Percentiles rank a stretch among this genome's conserved stretches.
phyloP scores from a whole-genome alignment of 805 yeast genomes.

The Suhomyces sp. region DNA sequence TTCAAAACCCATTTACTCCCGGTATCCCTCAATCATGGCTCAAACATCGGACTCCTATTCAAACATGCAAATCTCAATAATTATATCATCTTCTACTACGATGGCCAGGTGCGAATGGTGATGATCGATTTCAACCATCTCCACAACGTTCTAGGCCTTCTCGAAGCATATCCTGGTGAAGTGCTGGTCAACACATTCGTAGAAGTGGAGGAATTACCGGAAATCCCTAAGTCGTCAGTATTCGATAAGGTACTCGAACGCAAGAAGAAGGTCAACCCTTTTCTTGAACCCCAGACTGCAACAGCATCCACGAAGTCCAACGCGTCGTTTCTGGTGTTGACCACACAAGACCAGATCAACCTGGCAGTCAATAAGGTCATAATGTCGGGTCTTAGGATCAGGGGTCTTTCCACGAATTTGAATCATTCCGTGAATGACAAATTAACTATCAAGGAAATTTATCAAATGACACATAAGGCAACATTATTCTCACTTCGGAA shows the following conservation, averaged over 20 bases:
- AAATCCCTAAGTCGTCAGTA: conserved; percentile 16
- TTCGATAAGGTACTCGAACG: conserved; percentile 38
- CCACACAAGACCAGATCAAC: conserved; percentile 28
- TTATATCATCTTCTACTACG: conserved; percentile 27
- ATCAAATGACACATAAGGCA: conserved; percentile 41
- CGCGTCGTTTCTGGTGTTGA: conserved; percentile 8
- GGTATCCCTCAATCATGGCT: conserved; percentile 5
- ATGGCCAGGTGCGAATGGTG: conserved; percentile 14
- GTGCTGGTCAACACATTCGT: conserved; percentile 2
- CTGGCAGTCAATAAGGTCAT: conserved; percentile 34
- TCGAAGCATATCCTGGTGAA: not conserved
- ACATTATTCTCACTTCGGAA: conserved; percentile 41
- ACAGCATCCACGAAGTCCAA: not conserved
- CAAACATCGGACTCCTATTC: conserved; percentile 21
- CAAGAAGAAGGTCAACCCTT: conserved; percentile 22
- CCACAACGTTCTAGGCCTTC: not conserved
- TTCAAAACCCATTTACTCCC: conserved; percentile 18
- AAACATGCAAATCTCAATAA: conserved; percentile 10
- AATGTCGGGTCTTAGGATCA: conserved; percentile 41
- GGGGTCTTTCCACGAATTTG: conserved; percentile 33
- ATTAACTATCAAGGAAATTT: conserved; percentile 38
- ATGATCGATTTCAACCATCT: conserved; percentile 18
- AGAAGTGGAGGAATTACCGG: not conserved
- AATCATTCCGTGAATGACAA: conserved; percentile 28
- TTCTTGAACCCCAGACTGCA: conserved; percentile 5